phyloP scores from a whole-genome alignment of 2,329 filamentous ascomycete genomes.

The Cercospora janseana region DNA sequence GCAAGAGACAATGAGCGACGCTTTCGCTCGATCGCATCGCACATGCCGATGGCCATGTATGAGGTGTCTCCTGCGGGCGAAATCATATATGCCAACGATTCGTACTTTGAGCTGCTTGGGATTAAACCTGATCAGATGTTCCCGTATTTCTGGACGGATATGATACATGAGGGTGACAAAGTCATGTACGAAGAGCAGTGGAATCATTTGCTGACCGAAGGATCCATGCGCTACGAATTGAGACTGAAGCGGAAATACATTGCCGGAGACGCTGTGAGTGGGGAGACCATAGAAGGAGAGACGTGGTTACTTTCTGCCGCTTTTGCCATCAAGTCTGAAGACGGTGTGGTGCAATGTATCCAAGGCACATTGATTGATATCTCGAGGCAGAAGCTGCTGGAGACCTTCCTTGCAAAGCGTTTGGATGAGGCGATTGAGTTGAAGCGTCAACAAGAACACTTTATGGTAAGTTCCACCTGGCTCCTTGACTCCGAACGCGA shows the following conservation, averaged over 20 bases:
- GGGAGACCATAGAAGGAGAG: conserved; percentile 21
- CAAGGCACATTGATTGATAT: conserved; percentile 44
- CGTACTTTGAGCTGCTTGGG: conserved; percentile 37
- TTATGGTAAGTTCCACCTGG: conserved; percentile 24
- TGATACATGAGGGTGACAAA: conserved; percentile 11
- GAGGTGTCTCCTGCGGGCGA: conserved; percentile 36
- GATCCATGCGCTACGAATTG: conserved; percentile 35
- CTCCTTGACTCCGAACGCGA: conserved; percentile 28
- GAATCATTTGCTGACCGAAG: conserved; percentile 21
- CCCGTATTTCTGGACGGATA: conserved; percentile 16
- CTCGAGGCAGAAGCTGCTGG: conserved; percentile 41
- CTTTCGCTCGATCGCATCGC: conserved; percentile 41
- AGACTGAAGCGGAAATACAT: conserved; percentile 22
- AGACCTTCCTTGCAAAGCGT: conserved; percentile 40
- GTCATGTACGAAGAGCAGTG: conserved; percentile 23
- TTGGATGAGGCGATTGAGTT: conserved; percentile 41
- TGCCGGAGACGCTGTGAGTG: conserved; percentile 18
- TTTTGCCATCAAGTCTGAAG: conserved; percentile 13
- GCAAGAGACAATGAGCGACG: conserved; percentile 33
- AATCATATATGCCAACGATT: conserved; percentile 41
- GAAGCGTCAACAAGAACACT: conserved; percentile 34
- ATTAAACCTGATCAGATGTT: conserved; percentile 17
- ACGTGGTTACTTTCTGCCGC: conserved; percentile 26
- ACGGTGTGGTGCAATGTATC: conserved; percentile 33
- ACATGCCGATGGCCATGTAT: conserved; percentile 42